phyloP scores from a whole-genome alignment of 768 basidiomycete species.

The Lentinula sp. region DNA sequence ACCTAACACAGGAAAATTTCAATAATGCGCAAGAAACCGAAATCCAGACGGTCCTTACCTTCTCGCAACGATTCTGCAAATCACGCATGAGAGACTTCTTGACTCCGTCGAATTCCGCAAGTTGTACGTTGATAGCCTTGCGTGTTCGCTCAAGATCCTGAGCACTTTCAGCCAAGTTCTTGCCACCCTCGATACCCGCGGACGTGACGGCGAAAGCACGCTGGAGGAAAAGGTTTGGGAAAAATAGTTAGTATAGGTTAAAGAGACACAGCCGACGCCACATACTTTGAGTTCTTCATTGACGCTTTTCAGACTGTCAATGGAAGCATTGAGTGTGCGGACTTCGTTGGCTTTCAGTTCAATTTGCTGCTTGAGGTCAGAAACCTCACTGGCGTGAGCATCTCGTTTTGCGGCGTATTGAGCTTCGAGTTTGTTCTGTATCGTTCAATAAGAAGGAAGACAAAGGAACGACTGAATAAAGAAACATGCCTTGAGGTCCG shows the following conservation, averaged over 20 bases:
- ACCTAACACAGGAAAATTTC: conserved; percentile 47
- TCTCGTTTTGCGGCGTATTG: conserved; percentile 93
- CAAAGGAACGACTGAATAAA: conserved; percentile 2
- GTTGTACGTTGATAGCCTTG: conserved; percentile 95
- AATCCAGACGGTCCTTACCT: conserved; percentile 42
- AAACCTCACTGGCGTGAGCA: conserved; percentile 76
- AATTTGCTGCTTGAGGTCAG: conserved; percentile 84
- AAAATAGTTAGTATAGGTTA: conserved; percentile 1
- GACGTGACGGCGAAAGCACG: conserved; percentile 97
- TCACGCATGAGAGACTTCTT: conserved; percentile 99
- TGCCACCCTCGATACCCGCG: conserved; percentile 94
- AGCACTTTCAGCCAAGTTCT: conserved; percentile 93
- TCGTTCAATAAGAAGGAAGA: conserved; percentile 12
- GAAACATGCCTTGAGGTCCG: conserved; percentile 75
- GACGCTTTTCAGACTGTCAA: conserved; percentile 91
- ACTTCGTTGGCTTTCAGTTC: conserved; percentile 82
- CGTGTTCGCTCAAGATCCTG: conserved; percentile 95
- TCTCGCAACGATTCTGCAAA: conserved; percentile 98
- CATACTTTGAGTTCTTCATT: conserved; percentile 97
- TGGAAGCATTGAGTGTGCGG: conserved; percentile 73
- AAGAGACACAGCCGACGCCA: neutral
- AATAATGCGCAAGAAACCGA: conserved; percentile 11
- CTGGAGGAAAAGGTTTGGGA: conserved; percentile 30
- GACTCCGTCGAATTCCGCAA: conserved; percentile 96
- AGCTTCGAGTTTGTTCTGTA: conserved; percentile 85